Evolutionary conservation across 2,329 filamentous ascomycete genomes (phyloP), one percentile per base, ranked within the genome.

Genomic region (Paraconiothyrium sp.): DNA sequence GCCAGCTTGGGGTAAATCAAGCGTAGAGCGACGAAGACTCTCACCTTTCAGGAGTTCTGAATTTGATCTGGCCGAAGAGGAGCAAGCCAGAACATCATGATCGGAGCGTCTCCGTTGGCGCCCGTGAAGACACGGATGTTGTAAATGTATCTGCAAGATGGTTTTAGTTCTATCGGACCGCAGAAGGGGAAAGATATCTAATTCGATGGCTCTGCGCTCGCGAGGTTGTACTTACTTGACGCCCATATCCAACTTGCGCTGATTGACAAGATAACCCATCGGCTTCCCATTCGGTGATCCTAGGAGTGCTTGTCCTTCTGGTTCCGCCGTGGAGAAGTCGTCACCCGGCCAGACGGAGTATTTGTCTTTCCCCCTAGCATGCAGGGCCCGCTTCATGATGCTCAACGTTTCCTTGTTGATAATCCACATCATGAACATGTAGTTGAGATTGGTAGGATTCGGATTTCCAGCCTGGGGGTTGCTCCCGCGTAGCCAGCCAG

Each of bases 71-170:
- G 3, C 9, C 1, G 5, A n/a, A 52, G 35, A 22, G 35, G 20
- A n/a, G 27, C 6, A 10, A 52, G 7, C 50, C 50, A 52, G 35
- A 52, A 52, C 50, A 52, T 52, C 50, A 52, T 52, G 22, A 41
- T 52, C n/a, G 50, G 50, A 7, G 16, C 11, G 6, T 41, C 10
- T 8, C 35, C 34, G 4, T 5, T 11, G 1, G 11, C 22, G 5
- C 50, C 50, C 2, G 35, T 27, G 34, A 52, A 52, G 27, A 52
- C 20, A 10, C 50, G 50, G 13, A 52, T 52, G 34, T 52, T 52
- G 20, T 41, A 52, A 9, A 49, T 24, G 16, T n/a, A n/a, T n/a
- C 47, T 49, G 47, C 27, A 13, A 39, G 37, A 16, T 14, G 11
- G 5, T 39, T 6, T 39, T 39, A 39, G 37, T 30, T 30, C 27